Evolutionary conservation across 2,329 filamentous ascomycete species (phyloP), one percentile per base, ranked within the genome.

Genomic region (Penicillium sp.): DNA sequence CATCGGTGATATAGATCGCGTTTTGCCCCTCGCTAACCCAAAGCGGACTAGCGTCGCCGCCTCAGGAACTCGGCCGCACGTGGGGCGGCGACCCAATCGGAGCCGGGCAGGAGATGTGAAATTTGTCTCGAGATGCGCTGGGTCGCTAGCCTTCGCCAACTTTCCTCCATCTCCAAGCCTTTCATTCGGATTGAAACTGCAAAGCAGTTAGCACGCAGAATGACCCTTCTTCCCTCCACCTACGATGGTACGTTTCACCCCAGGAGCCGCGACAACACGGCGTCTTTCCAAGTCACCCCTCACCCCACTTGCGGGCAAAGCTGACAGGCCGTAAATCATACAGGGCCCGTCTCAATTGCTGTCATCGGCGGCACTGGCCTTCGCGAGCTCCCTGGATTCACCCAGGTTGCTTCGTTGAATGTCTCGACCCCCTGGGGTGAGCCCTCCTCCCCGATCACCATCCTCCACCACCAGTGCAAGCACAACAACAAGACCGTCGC

Each of bases 291-390:
- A 35, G 14, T 37, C 41, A 20, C 48, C 61, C 60, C 53, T 57
- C 56, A 61, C 49, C 63, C 62, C 59, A 58, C 63, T 54, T 61
- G 45, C 28, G 45, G 35, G 39, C 17, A 49, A 60, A 54, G 53
- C 66, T 67, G 60, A 66, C 60, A 47, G 20, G 35, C 56, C 56
- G 42, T 49, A 47, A 59, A 61, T 43, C 35, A 39, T 53, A 34
- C 58, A 78, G 76, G 75, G 50, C 85, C 88, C 55, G 88, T 96
- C 70, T 86, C 88, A 68, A 95, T 97, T 72, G 94, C 90, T 75
- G 90, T 96, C 57, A 92, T 96, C 68, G 93, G 93, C 76, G 95
- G 95, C 70, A 99, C 95, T 41, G 95, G 95, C 56, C 89, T 99
- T 63, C 88, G 90, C 75, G 88, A 91, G 68, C 89, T 99, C 67